phyloP scores from a whole-genome alignment of 495 filamentous ascomycete species.

The Xylaria castorea region DNA sequence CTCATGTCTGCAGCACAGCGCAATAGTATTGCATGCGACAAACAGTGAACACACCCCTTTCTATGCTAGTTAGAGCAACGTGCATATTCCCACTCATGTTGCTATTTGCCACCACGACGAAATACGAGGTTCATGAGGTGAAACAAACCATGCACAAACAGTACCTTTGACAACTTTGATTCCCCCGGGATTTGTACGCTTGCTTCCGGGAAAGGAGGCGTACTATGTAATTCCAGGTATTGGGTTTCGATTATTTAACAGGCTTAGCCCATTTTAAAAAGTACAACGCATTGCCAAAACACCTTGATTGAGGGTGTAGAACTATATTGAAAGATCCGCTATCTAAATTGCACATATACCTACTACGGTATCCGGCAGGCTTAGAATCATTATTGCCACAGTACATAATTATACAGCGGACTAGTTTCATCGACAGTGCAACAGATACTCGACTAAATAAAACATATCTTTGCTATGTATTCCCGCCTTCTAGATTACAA shows the following conservation, averaged over 20 bases:
- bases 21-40: background rate
- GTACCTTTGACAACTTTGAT: background rate
- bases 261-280: background rate
- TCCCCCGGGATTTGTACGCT: background rate
- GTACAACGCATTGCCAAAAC: background rate
- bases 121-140: background rate
- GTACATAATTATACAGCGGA: background rate
- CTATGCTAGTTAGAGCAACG: background rate
- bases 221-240: background rate
- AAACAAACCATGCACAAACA: background rate
- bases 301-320: background rate
- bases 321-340: background rate
- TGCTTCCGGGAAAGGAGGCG: background rate
- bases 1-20: background rate
- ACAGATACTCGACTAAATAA: background rate
- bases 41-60: background rate
- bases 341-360: background rate
- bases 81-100: background rate
- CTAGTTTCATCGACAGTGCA: background rate
- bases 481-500: background rate
- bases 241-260: background rate
- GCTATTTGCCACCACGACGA: background rate
- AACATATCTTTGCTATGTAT: background rate
- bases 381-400: background rate
- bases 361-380: background rate